A percentile compares a stretch with the other conserved stretches of the same genome.
Conservation (phyloP, 208 protist genomes). For the Wallacemonas sp. region DNA sequence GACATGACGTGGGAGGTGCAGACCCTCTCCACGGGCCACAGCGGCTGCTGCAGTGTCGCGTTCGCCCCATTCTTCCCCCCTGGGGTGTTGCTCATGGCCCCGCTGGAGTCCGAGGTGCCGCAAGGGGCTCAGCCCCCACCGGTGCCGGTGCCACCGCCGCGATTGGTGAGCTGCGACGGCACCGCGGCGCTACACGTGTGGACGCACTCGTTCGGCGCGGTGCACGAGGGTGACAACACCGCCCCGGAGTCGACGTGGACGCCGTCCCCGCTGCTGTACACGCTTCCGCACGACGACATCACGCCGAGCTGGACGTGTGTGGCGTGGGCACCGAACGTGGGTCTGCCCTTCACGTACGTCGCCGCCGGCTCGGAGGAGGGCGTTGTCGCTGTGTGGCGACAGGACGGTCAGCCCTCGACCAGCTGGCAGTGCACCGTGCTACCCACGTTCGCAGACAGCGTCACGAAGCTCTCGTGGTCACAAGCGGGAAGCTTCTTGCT, state of each 20-base stretch:
- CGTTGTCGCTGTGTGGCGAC: conserved; percentile 71
- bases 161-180: conserved; percentile 76
- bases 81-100: conserved; percentile 60
- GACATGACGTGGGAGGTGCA: conserved; percentile 64
- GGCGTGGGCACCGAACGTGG: conserved; percentile 76
- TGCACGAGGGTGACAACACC: conserved; percentile 2
- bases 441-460: conserved; percentile 23
- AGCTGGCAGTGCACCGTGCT: conserved; percentile 47
- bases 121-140: conserved; percentile 13
- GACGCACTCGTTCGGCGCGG: conserved; percentile 36
- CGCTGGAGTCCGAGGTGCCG: conserved; percentile 45
- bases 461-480: conserved; percentile 87
- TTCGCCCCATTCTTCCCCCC: conserved; percentile 73
- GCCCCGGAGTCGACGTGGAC: conserved; percentile 39
- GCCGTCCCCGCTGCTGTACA: conserved; percentile 37
- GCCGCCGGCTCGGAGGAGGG: conserved; percentile 77
- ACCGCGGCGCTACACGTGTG: conserved; percentile 55
- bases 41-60: conserved; percentile 50
- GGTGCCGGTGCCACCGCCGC: conserved; percentile 52
- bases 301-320: conserved; percentile 59
- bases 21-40: conserved; percentile 46
- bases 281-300: background rate
- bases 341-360: conserved; percentile 82
- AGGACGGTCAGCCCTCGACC: conserved; percentile 50
- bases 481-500: conserved; percentile 75